Percentiles rank a stretch among this genome's conserved stretches.
These are phyloP conservation scores for Penicillium sp. DNA, from an alignment of 2,329 filamentous ascomycete genomes.

Conservation along the genomic window DNA sequence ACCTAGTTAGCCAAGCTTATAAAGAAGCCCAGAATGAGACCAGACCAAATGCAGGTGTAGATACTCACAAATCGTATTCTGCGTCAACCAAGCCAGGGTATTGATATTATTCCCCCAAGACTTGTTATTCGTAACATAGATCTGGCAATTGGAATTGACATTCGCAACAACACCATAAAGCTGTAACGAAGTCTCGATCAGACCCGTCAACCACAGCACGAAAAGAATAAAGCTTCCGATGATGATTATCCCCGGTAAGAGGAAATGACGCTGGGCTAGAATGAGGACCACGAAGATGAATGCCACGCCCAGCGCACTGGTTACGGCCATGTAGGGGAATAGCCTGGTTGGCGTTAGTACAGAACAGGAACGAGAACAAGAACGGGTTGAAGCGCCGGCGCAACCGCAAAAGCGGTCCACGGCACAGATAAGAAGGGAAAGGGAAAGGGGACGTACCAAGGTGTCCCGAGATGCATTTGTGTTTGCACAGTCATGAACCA, in stretches of 20 bases:
- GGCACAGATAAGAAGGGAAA: background rate
- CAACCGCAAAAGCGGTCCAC: too few relatives aligned
- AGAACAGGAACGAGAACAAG: background rate
- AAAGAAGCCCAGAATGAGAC: background rate
- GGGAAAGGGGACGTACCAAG: conserved; percentile 53
- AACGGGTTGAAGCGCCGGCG: too few relatives aligned
- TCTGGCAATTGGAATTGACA: conserved; percentile 61
- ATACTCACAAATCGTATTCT: conserved; percentile 61
- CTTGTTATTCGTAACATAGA: conserved; percentile 53
- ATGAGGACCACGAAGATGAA: conserved; percentile 61
- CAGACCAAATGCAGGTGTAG: background rate
- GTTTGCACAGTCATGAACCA: conserved; percentile 62
- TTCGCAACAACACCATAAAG: conserved; percentile 59
- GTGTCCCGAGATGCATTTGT: conserved; percentile 56
- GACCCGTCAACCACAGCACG: conserved; percentile 61
- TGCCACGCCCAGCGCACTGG: conserved; percentile 57
- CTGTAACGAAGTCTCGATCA: conserved; percentile 65
- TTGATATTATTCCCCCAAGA: conserved; percentile 52
- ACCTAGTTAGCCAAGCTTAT: background rate
- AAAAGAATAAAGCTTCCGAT: conserved; percentile 63
- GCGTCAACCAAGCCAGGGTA: conserved; percentile 64
- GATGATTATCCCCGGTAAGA: conserved; percentile 62
- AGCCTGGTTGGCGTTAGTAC: conserved; percentile 49
- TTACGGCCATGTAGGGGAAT: conserved; percentile 64
- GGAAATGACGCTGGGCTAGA: conserved; percentile 56